Conservation (phyloP, 1,284 basidiomycete species). For the Papiliotrema laurentii region DNA sequence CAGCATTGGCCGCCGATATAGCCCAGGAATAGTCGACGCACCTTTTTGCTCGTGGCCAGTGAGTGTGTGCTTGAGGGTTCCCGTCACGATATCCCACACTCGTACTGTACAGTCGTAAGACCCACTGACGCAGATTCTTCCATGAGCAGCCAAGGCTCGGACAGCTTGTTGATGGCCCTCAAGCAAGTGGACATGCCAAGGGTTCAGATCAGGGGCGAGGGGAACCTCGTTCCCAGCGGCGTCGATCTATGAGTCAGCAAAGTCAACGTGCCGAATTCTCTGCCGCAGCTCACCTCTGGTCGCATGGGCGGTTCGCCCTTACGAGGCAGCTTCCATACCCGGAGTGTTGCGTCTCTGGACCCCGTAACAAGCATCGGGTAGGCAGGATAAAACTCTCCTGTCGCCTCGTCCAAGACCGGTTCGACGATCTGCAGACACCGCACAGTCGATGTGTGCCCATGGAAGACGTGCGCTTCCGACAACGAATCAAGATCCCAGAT, state of each 20-base stretch:
- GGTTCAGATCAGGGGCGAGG: conserved; percentile 63
- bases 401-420: conserved; percentile 45
- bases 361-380: conserved; percentile 83
- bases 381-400: conserved; percentile 50
- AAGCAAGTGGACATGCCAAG: conserved; percentile 78
- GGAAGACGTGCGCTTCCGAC: conserved; percentile 80
- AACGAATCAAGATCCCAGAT: conserved; percentile 84
- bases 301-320: conserved; percentile 63
- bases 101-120: conserved; percentile 91
- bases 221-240: conserved; percentile 15
- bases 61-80: conserved; percentile 72
- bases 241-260: conserved; percentile 3
- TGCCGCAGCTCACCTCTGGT: conserved; percentile 1
- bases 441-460: conserved; percentile 90
- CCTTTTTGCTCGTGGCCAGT: conserved; percentile 88
- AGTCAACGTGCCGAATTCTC: too few species aligned
- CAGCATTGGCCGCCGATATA: neutral
- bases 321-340: conserved; percentile 83
- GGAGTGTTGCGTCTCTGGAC: conserved; percentile 79
- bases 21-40: conserved; percentile 38
- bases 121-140: conserved; percentile 84
- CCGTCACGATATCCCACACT: conserved; percentile 91
- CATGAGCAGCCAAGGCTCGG: conserved; percentile 82
- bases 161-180: conserved; percentile 88
- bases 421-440: conserved; percentile 49